Base-by-base conservation (phyloP, 495 filamentous ascomycete genomes). In the Pseudomonodictys pantanalensis region DNA sequence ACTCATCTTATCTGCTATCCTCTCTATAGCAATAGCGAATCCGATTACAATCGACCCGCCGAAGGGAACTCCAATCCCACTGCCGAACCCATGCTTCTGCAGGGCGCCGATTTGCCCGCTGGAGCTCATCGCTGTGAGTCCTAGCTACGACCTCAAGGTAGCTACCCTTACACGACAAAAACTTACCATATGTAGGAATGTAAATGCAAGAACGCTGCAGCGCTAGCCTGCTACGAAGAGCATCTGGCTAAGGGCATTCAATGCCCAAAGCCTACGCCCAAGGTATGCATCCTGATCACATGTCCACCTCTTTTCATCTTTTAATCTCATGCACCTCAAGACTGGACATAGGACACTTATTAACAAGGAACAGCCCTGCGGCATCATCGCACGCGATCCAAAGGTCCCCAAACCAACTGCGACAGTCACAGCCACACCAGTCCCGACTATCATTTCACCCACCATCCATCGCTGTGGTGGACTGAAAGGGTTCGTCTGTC, bases 121-220 rank as follows among this genome's bases (percentile, higher is more conserved):
- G 24, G 50, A 49, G 39, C 18, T 51, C 22, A 58, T 58, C 20
- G 55, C 55, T 42, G 55, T 51, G 42, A 4, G 45, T 45, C n/a
- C 29, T 51, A 8, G 11, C 10, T 5, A 10, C n/a, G 22, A 24
- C 17, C 7, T 4, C 10, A 3, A 26, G 25, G 2, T 29, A 18
- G n/a, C 2, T 2, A 1, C 4, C 12, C 7, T 28, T 15, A 29
- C 17, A 6, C 20, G 9, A 9, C 24, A 22, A 7, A n/a, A 29
- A 50, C 53, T 47, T 1, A 38, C 42, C 10, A n/a, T 12, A 17
- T 9, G n/a, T 23, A 62, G 58, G 51, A 56, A 32, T 64, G 60
- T 30, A 55, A 58, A 30, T 64, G 53, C 60, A 58, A 58, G 28
- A 53, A 58, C 48, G 39, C 47, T 12, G 60, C 60, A 6, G 60